Base-by-base conservation (phyloP, 2,329 filamentous ascomycete genomes). In the Beauveria sp. region DNA sequence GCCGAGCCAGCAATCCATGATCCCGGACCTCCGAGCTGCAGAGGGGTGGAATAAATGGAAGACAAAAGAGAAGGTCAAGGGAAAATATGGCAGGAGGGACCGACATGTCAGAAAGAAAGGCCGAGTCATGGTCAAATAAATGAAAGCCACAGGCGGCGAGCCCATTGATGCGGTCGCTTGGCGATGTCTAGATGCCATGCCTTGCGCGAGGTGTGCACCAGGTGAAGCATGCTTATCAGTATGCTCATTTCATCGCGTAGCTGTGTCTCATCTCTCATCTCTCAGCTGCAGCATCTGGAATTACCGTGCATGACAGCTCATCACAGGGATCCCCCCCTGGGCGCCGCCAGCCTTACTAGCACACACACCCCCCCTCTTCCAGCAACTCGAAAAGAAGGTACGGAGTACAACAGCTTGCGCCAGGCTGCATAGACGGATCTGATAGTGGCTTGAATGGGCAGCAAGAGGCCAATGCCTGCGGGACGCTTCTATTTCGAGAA, bases 211-310 rank as follows among this genome's bases (percentile, higher is more conserved):
- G 49, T 40, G 45, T 47, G 52, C 9, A 18, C 40, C 38, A 20
- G 22, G 43, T n/a, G 34, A 55, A 55, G 40, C 20, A 34, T 12
- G 7, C n/a, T 54, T n/a, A 14, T 20, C n/a, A 26, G 20, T 30
- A 30, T 54, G 38, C 51, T 54, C 34, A 54, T 54, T 56, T 56
- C 53, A 56, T 56, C 53, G 28, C 28, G 28, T 2, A 28, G 28
- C 28, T 28, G 8, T 28, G 28, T 28, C 28, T 28, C 28, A 28
- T 28, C 28, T 24, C n/a, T 28, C 26, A 30, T 26, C 26, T 52
- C 24, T 24, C 47, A 45, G 38, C 57, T 53, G 57, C 57, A 60
- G 49, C 49, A 60, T 60, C 57, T 53, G 38, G 46, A 60, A 52
- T 52, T 42, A 46, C 26, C 26, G 43, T 50, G 46, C 26, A 50